Base-by-base conservation (phyloP, 2,329 filamentous ascomycete species). In the Chrysosporium keratinophilum region DNA sequence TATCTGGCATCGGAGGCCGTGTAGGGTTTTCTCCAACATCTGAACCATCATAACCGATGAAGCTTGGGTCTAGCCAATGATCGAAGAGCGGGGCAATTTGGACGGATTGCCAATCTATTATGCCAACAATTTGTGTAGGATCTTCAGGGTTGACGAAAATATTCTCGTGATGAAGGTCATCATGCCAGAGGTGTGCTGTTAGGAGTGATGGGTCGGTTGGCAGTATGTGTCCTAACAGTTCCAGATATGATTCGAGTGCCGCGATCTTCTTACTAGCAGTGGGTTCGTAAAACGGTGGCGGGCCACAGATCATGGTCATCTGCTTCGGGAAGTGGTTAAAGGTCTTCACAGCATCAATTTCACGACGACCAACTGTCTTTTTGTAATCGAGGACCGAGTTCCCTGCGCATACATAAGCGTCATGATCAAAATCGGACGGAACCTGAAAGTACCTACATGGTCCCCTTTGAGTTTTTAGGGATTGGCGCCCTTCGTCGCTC, bases 241-340 rank as follows among this genome's bases (percentile, higher is more conserved):
- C 43, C 7, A 55, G 19, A 50, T 58, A 58, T 11, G 19, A 17
- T 15, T 55, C 19, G 15, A 58, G 35, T 14, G 57, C 57, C 50
- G 59, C 66, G 15, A 58, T 58, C 45, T 58, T 61, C 11, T 51
- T 58, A 17, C 39, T 20, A 2, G 14, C 23, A 5, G 61, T 69
- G n/a, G 67, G 65, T 40, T 60, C 53, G 54, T 73, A 74, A n/a
- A 63, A 63, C 12, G 62, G 63, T 19, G 68, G 70, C 5, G n/a
- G n/a, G n/a, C 71, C 69, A 56, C 63, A 69, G 20, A 72, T 56
- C 1, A 62, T 63, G 17, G 67, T 47, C 31, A 59, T 61, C 43
- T 65, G 67, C 37, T 60, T 63, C 1, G 69, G 69, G 11, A 70
- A 54, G 45, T 57, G 14, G 2, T 14, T 5, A 1, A 51, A 12